Conservation (phyloP, 1,139 yeast genomes). For the Pichia cactophila region DNA sequence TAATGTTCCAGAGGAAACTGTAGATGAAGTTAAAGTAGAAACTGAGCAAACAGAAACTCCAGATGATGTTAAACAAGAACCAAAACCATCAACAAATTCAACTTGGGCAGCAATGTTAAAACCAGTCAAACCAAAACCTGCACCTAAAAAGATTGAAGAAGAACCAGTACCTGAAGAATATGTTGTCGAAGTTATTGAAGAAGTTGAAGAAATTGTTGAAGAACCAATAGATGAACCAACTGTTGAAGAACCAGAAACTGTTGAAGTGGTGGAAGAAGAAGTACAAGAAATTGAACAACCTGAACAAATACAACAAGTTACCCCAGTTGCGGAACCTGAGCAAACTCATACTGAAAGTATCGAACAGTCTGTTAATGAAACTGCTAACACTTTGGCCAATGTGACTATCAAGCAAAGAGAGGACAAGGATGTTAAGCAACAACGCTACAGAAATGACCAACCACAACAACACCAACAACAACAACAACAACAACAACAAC, state of each 20-base stretch:
- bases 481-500: constrained; percentile 12
- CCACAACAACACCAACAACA: constrained; percentile 9
- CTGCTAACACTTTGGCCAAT: not conserved
- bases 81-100: constrained; percentile 8
- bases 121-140: constrained; percentile 19
- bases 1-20: not conserved
- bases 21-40: not conserved
- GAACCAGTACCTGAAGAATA: constrained; percentile 14
- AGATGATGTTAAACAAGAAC: constrained; percentile 1
- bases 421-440: constrained; percentile 9
- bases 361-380: constrained; percentile 2
- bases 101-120: constrained; percentile 26
- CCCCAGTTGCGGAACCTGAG: constrained; percentile 6
- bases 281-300: constrained; percentile 37
- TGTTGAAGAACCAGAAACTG: constrained; percentile 13
- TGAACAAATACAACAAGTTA: constrained; percentile 11
- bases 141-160: constrained; percentile 13
- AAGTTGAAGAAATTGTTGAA: constrained; percentile 14
- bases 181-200: constrained; percentile 10
- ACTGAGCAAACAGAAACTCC: not conserved
- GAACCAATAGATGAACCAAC: constrained; percentile 9
- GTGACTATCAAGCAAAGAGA: not conserved
- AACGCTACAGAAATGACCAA: constrained; percentile 6
- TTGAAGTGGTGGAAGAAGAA: constrained; percentile 40
- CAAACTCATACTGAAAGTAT: constrained; percentile 4